Conservation (phyloP, 169 alveolate genomes). For the Plasmodium knowlesi region DNA sequence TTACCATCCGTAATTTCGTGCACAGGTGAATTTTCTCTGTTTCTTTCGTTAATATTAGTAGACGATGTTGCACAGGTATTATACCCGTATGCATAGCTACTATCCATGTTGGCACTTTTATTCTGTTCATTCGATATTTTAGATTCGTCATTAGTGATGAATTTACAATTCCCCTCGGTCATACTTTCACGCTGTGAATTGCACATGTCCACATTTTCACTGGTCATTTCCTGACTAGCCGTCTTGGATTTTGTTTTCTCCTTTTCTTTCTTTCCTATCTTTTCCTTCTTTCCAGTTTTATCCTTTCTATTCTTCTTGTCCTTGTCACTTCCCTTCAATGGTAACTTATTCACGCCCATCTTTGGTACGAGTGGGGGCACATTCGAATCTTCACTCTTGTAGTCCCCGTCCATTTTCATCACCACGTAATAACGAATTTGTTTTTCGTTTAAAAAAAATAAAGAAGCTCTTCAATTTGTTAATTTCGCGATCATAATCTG, state of each 20-base stretch:
- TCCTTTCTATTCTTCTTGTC: not conserved
- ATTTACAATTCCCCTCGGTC: not conserved
- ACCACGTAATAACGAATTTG: not conserved
- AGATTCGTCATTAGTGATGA: not conserved
- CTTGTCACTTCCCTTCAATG: not conserved
- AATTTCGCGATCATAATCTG: not conserved
- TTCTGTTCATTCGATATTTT: not conserved
- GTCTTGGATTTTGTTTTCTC: not conserved
- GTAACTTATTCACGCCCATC: not conserved
- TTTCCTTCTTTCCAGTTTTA: not conserved
- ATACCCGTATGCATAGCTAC: not conserved
- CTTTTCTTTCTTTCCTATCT: not conserved
- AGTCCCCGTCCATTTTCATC: conserved; percentile 14
- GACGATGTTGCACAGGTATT: not conserved
- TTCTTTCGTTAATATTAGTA: not conserved
- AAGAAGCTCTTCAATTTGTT: not conserved
- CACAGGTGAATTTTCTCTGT: not conserved
- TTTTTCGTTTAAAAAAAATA: not conserved
- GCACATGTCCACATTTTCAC: not conserved
- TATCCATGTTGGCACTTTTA: not conserved
- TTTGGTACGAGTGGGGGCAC: not conserved
- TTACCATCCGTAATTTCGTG: not conserved
- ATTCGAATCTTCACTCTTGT: not conserved
- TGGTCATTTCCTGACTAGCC: not conserved
- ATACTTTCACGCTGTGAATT: not conserved